These are phyloP conservation scores for Athelia sp. DNA, from an alignment of 1,284 basidiomycete species.

Conservation along the genomic window DNA sequence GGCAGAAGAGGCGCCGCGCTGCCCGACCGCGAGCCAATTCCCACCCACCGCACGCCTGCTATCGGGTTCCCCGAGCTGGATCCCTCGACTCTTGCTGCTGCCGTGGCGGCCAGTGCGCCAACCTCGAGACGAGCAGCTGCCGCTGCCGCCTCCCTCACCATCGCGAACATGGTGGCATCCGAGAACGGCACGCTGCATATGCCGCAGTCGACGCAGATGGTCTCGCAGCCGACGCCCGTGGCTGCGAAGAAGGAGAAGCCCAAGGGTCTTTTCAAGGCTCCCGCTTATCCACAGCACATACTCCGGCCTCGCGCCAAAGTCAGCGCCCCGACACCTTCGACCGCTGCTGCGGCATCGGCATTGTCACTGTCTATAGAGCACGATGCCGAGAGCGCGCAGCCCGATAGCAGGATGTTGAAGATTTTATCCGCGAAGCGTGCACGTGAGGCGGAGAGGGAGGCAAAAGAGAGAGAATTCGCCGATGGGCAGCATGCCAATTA, in stretches of 20 bases:
- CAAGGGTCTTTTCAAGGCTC: slow-evolving; percentile 70
- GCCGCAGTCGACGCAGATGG: slow-evolving; percentile 43
- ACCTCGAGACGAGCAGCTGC: slow-evolving; percentile 78
- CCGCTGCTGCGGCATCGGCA: slow-evolving; percentile 55
- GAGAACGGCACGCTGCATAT: slow-evolving; percentile 66
- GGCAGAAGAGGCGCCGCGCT: slow-evolving; percentile 86
- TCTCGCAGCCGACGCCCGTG: slow-evolving; percentile 32
- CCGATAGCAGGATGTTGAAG: slow-evolving; percentile 41
- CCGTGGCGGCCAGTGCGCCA: slow-evolving; percentile 59
- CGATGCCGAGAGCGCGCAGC: slow-evolving; percentile 45
- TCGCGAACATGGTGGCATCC: slow-evolving; percentile 80
- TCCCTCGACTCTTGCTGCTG: slow-evolving; percentile 58
- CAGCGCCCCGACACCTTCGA: slow-evolving; percentile 54
- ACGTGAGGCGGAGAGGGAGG: slow-evolving; percentile 74
- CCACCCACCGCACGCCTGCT: slow-evolving; percentile 86
- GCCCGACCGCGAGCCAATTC: slow-evolving; percentile 89
- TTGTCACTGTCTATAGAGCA: slow-evolving; percentile 54
- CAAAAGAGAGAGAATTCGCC: slow-evolving; percentile 75
- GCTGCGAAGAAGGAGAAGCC: slow-evolving; percentile 59
- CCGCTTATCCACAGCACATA: slow-evolving; percentile 49
- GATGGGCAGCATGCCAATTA: slow-evolving; percentile 79
- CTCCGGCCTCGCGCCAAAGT: slow-evolving; percentile 55
- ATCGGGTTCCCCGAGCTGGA: slow-evolving; percentile 81
- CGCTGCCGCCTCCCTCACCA: slow-evolving; percentile 74
- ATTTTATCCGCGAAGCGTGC: slow-evolving; percentile 51